These are phyloP conservation scores for Musa troglodytarum DNA, from an alignment of 176 grass and related monocot species.

Conservation along the genomic window DNA sequence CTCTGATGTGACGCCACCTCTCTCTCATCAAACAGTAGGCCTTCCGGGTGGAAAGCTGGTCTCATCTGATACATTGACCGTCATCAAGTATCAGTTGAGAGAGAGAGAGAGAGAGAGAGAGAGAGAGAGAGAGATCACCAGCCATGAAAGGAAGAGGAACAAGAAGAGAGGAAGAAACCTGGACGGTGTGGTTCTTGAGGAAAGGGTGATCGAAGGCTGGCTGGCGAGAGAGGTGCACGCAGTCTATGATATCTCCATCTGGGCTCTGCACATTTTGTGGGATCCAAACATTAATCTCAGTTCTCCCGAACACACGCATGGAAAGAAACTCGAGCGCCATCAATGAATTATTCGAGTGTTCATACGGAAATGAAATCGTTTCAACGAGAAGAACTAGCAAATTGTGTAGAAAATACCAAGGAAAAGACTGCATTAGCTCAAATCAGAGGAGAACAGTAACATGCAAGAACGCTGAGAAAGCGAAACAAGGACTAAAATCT, in stretches of 20 bases:
- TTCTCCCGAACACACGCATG: too few relatives aligned
- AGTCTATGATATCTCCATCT: slow-evolving; percentile 31
- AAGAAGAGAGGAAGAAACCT: neutral
- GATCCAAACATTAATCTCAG: neutral
- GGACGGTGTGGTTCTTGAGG: slow-evolving; percentile 13
- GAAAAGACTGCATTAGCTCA: too few relatives aligned
- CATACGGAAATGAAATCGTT: neutral
- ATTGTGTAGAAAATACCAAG: too few relatives aligned
- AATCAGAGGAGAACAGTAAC: too few relatives aligned
- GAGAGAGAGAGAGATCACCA: neutral
- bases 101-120: neutral
- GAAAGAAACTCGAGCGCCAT: too few relatives aligned
- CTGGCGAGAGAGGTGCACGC: neutral
- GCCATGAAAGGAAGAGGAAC: neutral
- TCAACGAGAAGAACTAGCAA: too few relatives aligned
- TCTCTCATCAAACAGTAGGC: slow-evolving; percentile 7
- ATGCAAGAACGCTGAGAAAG: too few relatives aligned
- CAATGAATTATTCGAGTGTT: neutral
- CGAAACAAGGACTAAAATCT: too few relatives aligned
- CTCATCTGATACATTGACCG: neutral
- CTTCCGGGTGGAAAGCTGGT: slow-evolving; percentile 1
- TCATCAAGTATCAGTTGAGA: neutral
- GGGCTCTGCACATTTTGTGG: slow-evolving; percentile 11
- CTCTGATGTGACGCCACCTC: neutral
- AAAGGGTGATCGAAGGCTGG: slow-evolving; percentile 15